Percentiles rank a stretch among this genome's conserved stretches.
Evolutionary conservation across 768 basidiomycete species (phyloP).

Genomic region (Chalciporus piperatus): DNA sequence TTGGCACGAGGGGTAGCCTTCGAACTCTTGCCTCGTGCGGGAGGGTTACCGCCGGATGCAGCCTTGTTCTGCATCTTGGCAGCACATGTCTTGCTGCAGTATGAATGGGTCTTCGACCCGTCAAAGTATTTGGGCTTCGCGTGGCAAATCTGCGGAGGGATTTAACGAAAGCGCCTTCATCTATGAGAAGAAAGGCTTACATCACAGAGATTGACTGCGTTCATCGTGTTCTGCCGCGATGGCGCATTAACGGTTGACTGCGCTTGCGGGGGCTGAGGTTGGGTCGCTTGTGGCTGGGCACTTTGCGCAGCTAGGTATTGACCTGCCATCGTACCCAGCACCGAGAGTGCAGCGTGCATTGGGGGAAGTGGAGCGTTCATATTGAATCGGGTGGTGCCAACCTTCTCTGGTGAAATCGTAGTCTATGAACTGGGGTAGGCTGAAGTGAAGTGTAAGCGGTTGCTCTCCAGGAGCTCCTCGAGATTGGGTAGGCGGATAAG

Average conservation of each 20-base stretch:
- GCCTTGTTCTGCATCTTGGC: constrained; percentile 42
- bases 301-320: constrained; percentile 34
- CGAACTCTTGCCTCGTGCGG: constrained; percentile 25
- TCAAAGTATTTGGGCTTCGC: constrained; percentile 55
- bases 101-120: constrained; percentile 53
- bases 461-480: constrained; percentile 31
- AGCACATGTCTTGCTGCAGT: constrained; percentile 57
- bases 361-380: constrained; percentile 32
- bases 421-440: constrained; percentile 3
- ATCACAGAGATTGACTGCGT: constrained; percentile 45
- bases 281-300: constrained; percentile 28
- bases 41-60: constrained; percentile 22
- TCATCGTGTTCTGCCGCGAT: constrained; percentile 19
- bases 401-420: constrained; percentile 8
- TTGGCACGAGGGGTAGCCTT: constrained; percentile 24
- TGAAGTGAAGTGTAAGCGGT: constrained; percentile 6
- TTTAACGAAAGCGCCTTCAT: constrained; percentile 2
- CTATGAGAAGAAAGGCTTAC: constrained; percentile 33
- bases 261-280: constrained; percentile 21
- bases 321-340: constrained; percentile 35
- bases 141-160: constrained; percentile 46
- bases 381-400: constrained; percentile 11
- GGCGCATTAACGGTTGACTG: constrained; percentile 18
- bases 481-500: constrained; percentile 32
- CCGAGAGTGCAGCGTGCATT: constrained; percentile 36